phyloP scores from a whole-genome alignment of 2,329 filamentous ascomycete species.

The Thyridium curvatum region DNA sequence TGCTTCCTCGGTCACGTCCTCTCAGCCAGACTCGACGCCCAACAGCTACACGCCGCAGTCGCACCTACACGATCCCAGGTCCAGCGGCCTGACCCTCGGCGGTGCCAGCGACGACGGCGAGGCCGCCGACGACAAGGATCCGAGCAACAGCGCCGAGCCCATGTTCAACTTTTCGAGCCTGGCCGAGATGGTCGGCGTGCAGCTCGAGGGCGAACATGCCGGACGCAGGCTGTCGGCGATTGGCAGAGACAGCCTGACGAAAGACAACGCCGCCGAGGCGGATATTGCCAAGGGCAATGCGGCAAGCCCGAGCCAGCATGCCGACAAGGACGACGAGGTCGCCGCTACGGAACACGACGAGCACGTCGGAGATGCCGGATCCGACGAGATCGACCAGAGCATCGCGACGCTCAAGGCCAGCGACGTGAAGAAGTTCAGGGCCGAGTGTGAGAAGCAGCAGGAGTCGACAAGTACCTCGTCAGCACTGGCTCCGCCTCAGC shows the following conservation, averaged over 20 bases:
- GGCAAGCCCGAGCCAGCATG: constrained; percentile 2
- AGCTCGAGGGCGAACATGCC: constrained; percentile 43
- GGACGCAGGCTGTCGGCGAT: constrained; percentile 21
- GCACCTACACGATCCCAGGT: constrained; percentile 38
- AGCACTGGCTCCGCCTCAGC: constrained; percentile 26
- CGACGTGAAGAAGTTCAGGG: constrained; percentile 15
- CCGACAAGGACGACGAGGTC: constrained; percentile 26
- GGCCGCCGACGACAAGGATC: constrained; percentile 40
- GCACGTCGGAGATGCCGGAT: constrained; percentile 23
- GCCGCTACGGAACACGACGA: constrained; percentile 19
- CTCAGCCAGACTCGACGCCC: constrained; percentile 59
- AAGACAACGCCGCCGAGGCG: constrained; percentile 2
- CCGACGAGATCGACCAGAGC: constrained; percentile 10
- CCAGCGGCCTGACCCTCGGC: constrained; percentile 47
- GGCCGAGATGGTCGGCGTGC: constrained; percentile 72
- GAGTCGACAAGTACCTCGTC: constrained; percentile 11
- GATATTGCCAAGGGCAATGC: background rate
- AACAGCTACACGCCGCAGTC: constrained; percentile 40
- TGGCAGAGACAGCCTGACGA: constrained; percentile 10
- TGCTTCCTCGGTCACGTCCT: constrained; percentile 75
- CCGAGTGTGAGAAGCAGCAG: constrained; percentile 1
- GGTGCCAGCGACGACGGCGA: constrained; percentile 33
- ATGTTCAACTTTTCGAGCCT: constrained; percentile 91
- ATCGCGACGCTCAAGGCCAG: constrained; percentile 6
- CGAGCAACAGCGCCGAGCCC: constrained; percentile 55